phyloP scores from a whole-genome alignment of 2,329 filamentous ascomycete species.

The Coniochaeta sp. region DNA sequence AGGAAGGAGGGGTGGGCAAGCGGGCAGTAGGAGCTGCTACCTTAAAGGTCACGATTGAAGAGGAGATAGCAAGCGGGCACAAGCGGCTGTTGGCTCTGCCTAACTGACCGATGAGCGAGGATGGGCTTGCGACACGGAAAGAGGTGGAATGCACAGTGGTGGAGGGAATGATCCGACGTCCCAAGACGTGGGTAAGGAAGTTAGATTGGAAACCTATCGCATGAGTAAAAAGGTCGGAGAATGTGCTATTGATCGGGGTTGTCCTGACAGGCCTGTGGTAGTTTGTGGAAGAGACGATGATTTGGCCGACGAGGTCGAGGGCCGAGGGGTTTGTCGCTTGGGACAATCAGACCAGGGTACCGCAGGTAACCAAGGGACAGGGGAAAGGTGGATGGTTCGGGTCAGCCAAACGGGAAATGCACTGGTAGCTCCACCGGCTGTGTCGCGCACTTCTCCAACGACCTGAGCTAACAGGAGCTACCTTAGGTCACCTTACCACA shows the following conservation, averaged over 20 bases:
- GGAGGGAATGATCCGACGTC: background rate
- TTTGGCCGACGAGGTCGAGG: background rate
- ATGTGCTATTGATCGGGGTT: background rate
- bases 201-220: background rate
- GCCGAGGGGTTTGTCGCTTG: background rate
- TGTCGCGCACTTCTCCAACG: background rate
- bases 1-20: background rate
- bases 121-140: background rate
- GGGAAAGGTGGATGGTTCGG: no score
- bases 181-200: background rate
- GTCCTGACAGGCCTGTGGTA: background rate
- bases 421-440: background rate
- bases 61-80: background rate
- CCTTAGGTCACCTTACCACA: no score
- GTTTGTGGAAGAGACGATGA: background rate
- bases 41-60: background rate
- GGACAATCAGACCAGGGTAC: background rate
- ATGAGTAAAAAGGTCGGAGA: background rate
- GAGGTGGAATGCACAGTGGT: background rate
- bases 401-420: background rate
- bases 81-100: conserved; percentile 1
- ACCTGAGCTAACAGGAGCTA: background rate
- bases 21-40: background rate
- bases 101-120: background rate
- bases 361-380: background rate